A percentile compares a stretch with the other conserved stretches of the same genome.
Evolutionary conservation across 2,329 filamentous ascomycete species (phyloP).

Genomic region (Hypoxylon sp.): DNA sequence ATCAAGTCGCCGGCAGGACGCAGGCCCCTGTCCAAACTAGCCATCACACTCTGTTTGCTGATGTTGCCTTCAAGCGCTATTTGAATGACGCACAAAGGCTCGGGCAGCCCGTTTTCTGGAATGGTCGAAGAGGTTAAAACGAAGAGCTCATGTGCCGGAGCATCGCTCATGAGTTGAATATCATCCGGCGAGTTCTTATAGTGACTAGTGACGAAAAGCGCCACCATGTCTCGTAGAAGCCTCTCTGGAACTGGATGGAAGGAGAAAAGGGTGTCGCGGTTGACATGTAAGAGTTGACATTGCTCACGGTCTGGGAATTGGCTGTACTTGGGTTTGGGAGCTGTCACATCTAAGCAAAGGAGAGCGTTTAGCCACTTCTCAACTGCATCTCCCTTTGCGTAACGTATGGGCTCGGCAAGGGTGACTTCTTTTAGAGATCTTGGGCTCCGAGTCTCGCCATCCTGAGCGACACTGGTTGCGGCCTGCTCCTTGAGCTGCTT

Average conservation of each 20-base stretch:
- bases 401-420: constrained; percentile 92
- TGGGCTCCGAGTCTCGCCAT: constrained; percentile 78
- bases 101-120: constrained; percentile 83
- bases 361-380: constrained; percentile 97
- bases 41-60: constrained; percentile 90
- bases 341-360: constrained; percentile 91
- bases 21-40: constrained; percentile 88
- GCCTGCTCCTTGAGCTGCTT: constrained; percentile 92
- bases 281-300: constrained; percentile 93
- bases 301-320: constrained; percentile 88
- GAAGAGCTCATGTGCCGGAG: constrained; percentile 94
- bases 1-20: constrained; percentile 93
- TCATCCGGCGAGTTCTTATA: constrained; percentile 99
- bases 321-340: constrained; percentile 80
- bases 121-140: constrained; percentile 90
- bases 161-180: constrained; percentile 98
- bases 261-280: constrained; percentile 96
- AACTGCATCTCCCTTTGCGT: constrained; percentile 88
- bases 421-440: constrained; percentile 90
- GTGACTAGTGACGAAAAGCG: constrained; percentile 93
- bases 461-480: constrained; percentile 53
- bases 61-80: constrained; percentile 95
- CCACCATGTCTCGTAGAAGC: constrained; percentile 98
- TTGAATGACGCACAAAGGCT: constrained; percentile 94
- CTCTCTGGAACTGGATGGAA: constrained; percentile 98